These are phyloP conservation scores for Tausonia pullulans DNA, from an alignment of 1,284 basidiomycete genomes.

Conservation along the genomic window DNA sequence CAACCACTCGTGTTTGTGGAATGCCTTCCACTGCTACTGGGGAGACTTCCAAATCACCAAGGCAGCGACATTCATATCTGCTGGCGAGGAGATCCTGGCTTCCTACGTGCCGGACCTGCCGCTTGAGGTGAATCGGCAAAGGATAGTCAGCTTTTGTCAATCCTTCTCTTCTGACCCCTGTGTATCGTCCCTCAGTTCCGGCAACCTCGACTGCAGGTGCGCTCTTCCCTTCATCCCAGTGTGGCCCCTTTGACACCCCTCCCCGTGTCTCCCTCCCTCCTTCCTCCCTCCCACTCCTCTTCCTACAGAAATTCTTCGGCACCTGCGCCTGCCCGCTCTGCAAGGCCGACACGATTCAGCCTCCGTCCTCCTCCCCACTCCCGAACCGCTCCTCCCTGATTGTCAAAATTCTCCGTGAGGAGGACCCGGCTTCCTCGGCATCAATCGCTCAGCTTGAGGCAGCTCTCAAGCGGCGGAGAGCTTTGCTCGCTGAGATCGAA, in stretches of 20 bases:
- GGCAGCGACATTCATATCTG: background rate
- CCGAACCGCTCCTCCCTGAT: background rate
- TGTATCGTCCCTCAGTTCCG: background rate
- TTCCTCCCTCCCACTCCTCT: too few species aligned
- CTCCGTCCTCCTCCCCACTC: background rate
- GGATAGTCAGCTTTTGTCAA: too few species aligned
- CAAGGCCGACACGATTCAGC: background rate
- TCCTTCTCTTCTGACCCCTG: too few species aligned
- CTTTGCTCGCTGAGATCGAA: background rate
- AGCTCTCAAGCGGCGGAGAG: background rate
- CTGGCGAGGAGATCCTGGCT: constrained; percentile 8
- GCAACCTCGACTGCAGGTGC: background rate
- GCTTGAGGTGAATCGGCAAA: background rate
- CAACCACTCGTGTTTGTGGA: constrained; percentile 14
- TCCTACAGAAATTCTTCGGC: constrained; percentile 2
- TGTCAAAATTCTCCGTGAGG: background rate
- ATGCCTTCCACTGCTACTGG: constrained; percentile 8
- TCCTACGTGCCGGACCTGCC: constrained; percentile 16
- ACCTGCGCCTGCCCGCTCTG: constrained; percentile 10
- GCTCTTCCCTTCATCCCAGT: too few species aligned
- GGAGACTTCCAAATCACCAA: constrained; percentile 12
- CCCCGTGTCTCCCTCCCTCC: too few species aligned
- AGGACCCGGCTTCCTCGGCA: too few species aligned
- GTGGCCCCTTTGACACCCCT: too few species aligned
- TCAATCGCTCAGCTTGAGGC: background rate